phyloP scores from a whole-genome alignment of 2,329 filamentous ascomycete species.

The Colletotrichum theobromicola region DNA sequence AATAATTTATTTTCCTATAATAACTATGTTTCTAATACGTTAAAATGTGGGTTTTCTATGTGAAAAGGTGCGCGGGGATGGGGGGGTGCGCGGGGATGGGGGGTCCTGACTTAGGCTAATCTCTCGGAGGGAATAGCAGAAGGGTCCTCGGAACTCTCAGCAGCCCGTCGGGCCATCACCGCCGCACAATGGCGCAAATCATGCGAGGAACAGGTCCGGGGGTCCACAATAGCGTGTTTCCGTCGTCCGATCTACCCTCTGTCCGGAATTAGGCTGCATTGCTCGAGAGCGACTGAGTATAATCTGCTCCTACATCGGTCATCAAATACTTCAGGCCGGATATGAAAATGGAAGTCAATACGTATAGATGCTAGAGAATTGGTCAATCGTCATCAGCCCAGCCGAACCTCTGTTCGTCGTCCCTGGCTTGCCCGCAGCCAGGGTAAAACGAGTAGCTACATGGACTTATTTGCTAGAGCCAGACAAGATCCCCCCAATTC shows the following conservation, averaged over 20 bases:
- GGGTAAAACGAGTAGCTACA: not conserved
- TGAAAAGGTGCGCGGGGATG: no score
- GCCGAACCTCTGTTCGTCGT: not conserved
- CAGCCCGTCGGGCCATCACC: not conserved
- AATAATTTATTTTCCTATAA: no score
- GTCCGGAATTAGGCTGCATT: not conserved
- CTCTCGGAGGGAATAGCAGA: not conserved
- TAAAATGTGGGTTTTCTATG: no score
- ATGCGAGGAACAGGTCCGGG: not conserved
- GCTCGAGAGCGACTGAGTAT: not conserved
- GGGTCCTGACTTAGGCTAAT: not conserved
- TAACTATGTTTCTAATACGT: no score
- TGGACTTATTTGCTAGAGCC: slow-evolving; percentile 19
- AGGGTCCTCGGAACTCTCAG: not conserved
- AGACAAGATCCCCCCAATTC: slow-evolving; percentile 50
- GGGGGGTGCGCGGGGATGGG: not conserved
- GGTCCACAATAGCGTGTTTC: not conserved
- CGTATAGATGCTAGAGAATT: not conserved
- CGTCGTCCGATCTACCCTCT: not conserved
- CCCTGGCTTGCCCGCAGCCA: not conserved
- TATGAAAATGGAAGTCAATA: not conserved
- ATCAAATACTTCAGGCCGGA: not conserved
- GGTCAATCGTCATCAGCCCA: not conserved
- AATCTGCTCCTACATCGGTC: not conserved
- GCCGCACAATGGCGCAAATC: not conserved